These are phyloP conservation scores for Cadophora luteo-olivacea DNA, from an alignment of 2,329 filamentous ascomycete genomes.

Conservation along the genomic window DNA sequence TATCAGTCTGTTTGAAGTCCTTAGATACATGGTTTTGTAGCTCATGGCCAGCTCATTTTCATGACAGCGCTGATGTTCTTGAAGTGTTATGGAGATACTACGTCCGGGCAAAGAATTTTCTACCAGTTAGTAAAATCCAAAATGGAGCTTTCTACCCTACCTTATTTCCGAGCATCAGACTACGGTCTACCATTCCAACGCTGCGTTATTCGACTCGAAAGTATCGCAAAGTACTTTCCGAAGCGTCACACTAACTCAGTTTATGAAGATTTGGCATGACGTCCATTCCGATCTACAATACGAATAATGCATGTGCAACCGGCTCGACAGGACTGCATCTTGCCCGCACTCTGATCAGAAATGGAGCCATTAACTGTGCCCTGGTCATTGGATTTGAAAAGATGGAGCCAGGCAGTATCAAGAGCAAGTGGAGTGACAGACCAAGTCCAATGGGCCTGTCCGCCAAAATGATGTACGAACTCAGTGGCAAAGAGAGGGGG, in stretches of 20 bases:
- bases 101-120: conserved; percentile 94
- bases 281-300: conserved; percentile 93
- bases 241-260: not conserved
- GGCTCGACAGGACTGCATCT: conserved; percentile 89
- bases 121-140: conserved; percentile 64
- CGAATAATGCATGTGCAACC: conserved; percentile 98
- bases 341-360: conserved; percentile 78
- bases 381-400: conserved; percentile 97
- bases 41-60: not conserved
- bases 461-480: conserved; percentile 80
- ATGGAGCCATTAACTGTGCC: conserved; percentile 87
- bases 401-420: conserved; percentile 89
- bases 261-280: conserved; percentile 81
- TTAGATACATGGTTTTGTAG: not conserved
- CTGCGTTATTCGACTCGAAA: not conserved
- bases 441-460: conserved; percentile 79
- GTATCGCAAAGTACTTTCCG: not conserved
- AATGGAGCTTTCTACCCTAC: not conserved
- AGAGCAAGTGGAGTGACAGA: conserved; percentile 84
- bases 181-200: not conserved
- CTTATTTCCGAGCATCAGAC: not conserved
- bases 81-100: conserved; percentile 87
- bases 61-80: not conserved
- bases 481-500: conserved; percentile 79
- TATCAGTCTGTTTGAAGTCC: too few species aligned